Evolutionary conservation across 495 filamentous ascomycete genomes (phyloP), one percentile per base, ranked within the genome.

Genomic region (Xylaria intraflava): DNA sequence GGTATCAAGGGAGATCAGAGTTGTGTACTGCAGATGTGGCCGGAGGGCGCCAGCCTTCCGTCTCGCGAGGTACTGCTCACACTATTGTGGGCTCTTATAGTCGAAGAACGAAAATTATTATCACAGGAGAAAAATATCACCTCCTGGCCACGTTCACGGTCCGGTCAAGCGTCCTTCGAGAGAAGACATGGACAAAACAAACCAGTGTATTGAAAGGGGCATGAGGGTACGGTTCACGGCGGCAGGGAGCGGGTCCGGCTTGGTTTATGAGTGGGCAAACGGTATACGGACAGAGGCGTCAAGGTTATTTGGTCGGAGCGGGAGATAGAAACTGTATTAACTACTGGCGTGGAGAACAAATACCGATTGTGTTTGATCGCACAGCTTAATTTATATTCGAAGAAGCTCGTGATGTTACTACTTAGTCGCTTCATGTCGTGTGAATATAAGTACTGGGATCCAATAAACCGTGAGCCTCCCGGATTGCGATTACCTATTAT

Each of bases 1-100:
- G 62, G 62, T 67, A 64, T 62, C 61, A 62, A 65, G 65, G 66
- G 70, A 56, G 68, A 69, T 65, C 65, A 51, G 52, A 62, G 64
- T 61, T 61, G 68, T 62, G 64, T 66, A 66, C 67, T 56, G 62
- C 62, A 59, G 50, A 65, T 52, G 33, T 74, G 73, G 68, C 69
- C 65, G 60, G 57, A 64, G 44, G 67, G 70, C 65, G 62, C 69
- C 64, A 56, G 64, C 58, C 62, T 74, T 61, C 77, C 78, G 65
- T 77, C 76, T 51, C 70, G 70, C 53, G 76, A 79, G 66, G 65
- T 69, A 60, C 63, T 81, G 51, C 71, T 79, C 66, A 75, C 77
- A 29, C 54, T 81, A 51, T 49, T 75, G 57, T 81, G 78, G 77
- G 72, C 69, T 51, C 68, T 77, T 48, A 65, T 61, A 57, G 69